Base-by-base conservation (phyloP, 257 asterid genomes). In the Echium plantagineum region DNA sequence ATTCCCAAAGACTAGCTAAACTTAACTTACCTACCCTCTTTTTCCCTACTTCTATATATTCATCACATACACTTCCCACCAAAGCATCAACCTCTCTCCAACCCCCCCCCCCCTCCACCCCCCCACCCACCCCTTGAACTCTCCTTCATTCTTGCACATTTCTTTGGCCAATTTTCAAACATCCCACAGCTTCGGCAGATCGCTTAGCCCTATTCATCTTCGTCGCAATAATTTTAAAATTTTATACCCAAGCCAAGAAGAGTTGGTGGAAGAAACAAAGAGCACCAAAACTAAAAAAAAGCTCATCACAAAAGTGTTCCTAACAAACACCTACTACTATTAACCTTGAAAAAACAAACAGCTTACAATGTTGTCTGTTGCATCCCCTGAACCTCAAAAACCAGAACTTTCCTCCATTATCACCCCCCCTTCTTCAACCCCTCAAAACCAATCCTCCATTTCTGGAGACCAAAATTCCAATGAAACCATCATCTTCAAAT, bases 401-500 rank as follows among this genome's bases (percentile, higher is more conserved):
- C 38, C 73, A 30, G 76, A 74, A 62, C 53, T 58, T 9, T 56
- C 66, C 18, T 57, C 76, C 7, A 7, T 21, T 9, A 62, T 53
- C 26, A 26, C 62, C 19, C 52, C 60, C 17, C 52, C 59, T 10
- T 20, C 49, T 28, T 28, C 32, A 28, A 3, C 32, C 5, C 32
- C 32, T 2, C 32, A 28, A 28, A 28, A 4, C 7, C 32, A 2
- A 28, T 28, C 32, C 32, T 28, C 32, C 7, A 28, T 28, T 28
- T 28, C 32, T 28, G 54, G 16, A 21, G 46, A 35, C 1, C 21
- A 47, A 53, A 4, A 72, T 15, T 24, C 26, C 20, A 46, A 26
- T 28, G 76, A 62, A 57, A 5, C 59, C 15, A 90, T 77, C 56
- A 70, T 85, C 2, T 85, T 87, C 63, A 79, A 72, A 15, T 85